Conservation (phyloP, 495 filamentous ascomycete species). For the Delitschia confertaspora region DNA sequence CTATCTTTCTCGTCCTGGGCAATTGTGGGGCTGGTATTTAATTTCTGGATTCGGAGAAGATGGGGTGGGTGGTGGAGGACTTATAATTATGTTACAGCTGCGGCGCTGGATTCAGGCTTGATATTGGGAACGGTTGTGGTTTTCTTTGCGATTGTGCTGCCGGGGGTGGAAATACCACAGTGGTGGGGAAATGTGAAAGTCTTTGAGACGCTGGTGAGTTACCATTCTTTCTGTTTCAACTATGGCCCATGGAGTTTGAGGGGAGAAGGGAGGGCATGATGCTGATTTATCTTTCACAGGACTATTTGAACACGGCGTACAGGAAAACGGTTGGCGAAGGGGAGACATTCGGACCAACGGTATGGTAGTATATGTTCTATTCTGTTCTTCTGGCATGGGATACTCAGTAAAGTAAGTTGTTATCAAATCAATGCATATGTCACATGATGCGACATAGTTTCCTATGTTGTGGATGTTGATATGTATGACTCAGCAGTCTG, state of each 20-base stretch:
- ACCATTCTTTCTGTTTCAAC: not conserved
- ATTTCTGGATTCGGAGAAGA: conserved; percentile 53
- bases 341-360: conserved; percentile 19
- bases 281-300: conserved; percentile 3
- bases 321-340: conserved; percentile 30
- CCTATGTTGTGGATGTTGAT: no score
- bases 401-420: not conserved
- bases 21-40: conserved; percentile 57
- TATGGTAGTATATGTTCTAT: conserved; percentile 17
- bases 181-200: conserved; percentile 61
- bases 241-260: not conserved
- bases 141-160: conserved; percentile 56
- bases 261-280: not conserved
- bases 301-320: conserved; percentile 37
- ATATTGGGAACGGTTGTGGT: conserved; percentile 59
- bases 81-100: conserved; percentile 70
- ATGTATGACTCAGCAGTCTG: no score
- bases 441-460: no score
- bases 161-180: conserved; percentile 42
- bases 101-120: conserved; percentile 61
- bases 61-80: conserved; percentile 66
- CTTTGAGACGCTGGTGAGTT: conserved; percentile 36
- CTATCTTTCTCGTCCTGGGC: conserved; percentile 54
- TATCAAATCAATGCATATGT: not conserved
- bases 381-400: not conserved